Evolutionary conservation across 345 rosid genomes (phyloP).

Genomic region (Acer yangbiense): DNA sequence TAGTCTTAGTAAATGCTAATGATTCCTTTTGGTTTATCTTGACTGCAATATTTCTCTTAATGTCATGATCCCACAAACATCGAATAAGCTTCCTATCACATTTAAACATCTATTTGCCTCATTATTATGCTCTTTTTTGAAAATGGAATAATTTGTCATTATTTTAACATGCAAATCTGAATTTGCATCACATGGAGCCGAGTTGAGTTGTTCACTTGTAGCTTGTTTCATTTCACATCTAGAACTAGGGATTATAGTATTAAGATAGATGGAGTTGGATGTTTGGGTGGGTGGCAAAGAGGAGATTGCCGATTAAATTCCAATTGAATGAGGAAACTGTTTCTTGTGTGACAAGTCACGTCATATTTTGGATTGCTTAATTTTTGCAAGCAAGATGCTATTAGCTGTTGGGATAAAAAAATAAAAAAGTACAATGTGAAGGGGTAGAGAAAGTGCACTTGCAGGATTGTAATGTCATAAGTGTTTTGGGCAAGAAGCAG

Average conservation of each 20-base stretch:
- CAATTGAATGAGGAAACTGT: not conserved
- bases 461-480: not conserved
- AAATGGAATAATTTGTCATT: not conserved
- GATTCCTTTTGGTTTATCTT: not conserved
- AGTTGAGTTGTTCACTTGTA: not conserved
- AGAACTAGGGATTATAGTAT: not conserved
- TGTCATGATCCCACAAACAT: not conserved
- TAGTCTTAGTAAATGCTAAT: not conserved
- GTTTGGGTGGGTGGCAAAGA: not conserved
- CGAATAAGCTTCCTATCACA: not conserved
- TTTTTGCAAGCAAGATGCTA: not conserved
- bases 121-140: not conserved
- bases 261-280: not conserved
- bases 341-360: not conserved
- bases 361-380: not conserved
- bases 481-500: not conserved
- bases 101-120: not conserved
- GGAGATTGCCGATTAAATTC: not conserved
- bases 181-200: not conserved
- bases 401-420: not conserved
- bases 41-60: not conserved
- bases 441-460: not conserved
- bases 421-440: not conserved
- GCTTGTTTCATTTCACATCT: not conserved
- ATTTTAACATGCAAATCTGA: conserved; percentile 4